Evolutionary conservation across 1,284 basidiomycete species (phyloP).

Genomic region (Malassezia psittaci): DNA sequence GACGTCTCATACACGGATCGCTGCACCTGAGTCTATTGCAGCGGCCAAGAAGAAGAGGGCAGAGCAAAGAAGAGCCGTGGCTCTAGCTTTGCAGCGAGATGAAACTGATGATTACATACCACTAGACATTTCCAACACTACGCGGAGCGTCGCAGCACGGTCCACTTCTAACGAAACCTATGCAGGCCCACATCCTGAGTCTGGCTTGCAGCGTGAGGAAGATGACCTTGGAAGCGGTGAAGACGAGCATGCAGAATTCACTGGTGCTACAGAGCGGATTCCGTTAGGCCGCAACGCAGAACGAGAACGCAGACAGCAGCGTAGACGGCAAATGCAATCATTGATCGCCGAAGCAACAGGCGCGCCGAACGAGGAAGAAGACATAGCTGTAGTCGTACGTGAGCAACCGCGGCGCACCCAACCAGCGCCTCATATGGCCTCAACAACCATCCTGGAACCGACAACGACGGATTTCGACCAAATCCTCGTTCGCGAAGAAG

Average conservation of each 20-base stretch:
- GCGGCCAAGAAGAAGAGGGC: constrained; percentile 2
- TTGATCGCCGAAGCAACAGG: constrained; percentile 13
- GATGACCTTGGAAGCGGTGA: constrained; percentile 38
- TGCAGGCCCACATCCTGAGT: constrained; percentile 30
- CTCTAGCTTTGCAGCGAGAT: not conserved
- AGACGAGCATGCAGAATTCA: constrained; percentile 39
- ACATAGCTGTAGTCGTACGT: constrained; percentile 16
- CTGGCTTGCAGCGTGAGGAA: constrained; percentile 33
- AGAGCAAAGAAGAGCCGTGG: not conserved
- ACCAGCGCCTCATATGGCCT: not conserved
- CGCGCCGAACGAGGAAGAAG: constrained; percentile 21
- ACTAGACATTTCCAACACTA: not conserved
- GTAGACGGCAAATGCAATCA: constrained; percentile 21
- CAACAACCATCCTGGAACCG: constrained; percentile 1
- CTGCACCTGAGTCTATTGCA: not conserved
- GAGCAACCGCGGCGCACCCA: not conserved
- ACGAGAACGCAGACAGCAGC: constrained; percentile 17
- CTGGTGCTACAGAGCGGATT: constrained; percentile 36
- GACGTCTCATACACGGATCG: not conserved
- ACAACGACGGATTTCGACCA: not conserved
- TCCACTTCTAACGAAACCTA: not conserved
- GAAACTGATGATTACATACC: constrained; percentile 4
- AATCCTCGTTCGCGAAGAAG: constrained; percentile 57
- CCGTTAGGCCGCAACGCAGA: constrained; percentile 28
- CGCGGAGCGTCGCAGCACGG: not conserved